Conservation (phyloP, 176 grass and related monocot genomes). For the Ensete glaucum region DNA sequence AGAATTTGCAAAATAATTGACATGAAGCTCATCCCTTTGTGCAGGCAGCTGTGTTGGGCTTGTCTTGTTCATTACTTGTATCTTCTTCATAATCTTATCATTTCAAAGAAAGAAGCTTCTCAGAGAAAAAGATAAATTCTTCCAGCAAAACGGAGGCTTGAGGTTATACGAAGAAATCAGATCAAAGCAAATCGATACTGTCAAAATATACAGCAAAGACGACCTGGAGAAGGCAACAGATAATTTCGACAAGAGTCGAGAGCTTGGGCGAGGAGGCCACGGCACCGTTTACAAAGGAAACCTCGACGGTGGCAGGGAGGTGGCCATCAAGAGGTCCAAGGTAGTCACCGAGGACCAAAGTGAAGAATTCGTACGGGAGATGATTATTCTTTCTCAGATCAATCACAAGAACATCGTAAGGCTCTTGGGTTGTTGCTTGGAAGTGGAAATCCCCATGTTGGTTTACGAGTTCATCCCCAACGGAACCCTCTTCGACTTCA, state of each 20-base stretch:
- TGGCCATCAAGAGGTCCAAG: conserved; percentile 46
- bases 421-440: conserved; percentile 45
- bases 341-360: conserved; percentile 46
- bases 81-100: not conserved
- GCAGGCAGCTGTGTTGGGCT: not conserved
- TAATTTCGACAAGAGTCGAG: conserved; percentile 14
- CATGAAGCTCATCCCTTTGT: not conserved
- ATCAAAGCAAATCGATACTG: not conserved
- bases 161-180: not conserved
- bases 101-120: not conserved
- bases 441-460: conserved; percentile 48
- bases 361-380: conserved; percentile 75
- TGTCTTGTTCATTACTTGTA: not conserved
- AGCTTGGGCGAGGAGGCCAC: conserved; percentile 37
- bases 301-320: conserved; percentile 31
- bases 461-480: conserved; percentile 48
- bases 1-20: too few species aligned
- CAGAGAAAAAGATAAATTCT: not conserved
- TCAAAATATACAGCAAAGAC: conserved; percentile 34
- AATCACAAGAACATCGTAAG: conserved; percentile 51
- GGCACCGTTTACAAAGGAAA: conserved; percentile 45
- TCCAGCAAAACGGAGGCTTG: not conserved
- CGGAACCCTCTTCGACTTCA: conserved; percentile 35
- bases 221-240: conserved; percentile 45
- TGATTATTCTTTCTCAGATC: conserved; percentile 67